Evolutionary conservation across 306 rosid species (phyloP).

Genomic region (Cotoneaster glaucophyllus): DNA sequence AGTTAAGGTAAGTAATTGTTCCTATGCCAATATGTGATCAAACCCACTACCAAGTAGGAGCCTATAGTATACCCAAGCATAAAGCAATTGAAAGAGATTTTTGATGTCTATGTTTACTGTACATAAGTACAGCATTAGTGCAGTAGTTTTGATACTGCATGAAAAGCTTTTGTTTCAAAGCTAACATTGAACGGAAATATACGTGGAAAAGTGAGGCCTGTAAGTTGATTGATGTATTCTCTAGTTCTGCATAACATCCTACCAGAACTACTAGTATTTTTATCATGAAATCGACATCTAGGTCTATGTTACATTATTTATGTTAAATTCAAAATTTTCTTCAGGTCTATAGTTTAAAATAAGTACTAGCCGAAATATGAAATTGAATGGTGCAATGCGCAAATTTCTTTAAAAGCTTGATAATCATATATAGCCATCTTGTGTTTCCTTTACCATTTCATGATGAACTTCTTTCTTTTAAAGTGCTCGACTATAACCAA

Average conservation of each 20-base stretch:
- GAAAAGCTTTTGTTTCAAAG: background rate
- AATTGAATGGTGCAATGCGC: too few relatives aligned
- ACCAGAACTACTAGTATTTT: background rate
- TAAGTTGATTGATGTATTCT: background rate
- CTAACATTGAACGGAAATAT: background rate
- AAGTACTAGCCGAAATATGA: too few relatives aligned
- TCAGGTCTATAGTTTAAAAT: too few relatives aligned
- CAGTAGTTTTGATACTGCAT: background rate
- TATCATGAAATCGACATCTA: too few relatives aligned
- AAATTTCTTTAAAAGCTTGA: too few relatives aligned
- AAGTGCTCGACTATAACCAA: too few relatives aligned
- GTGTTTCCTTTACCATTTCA: too few relatives aligned
- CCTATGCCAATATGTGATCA: background rate
- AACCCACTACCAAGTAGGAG: background rate
- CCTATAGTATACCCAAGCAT: background rate
- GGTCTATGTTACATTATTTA: too few relatives aligned
- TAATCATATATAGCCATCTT: too few relatives aligned
- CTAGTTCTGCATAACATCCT: background rate
- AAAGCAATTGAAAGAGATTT: background rate
- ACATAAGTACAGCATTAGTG: background rate
- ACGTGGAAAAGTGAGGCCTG: background rate
- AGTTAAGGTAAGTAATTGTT: conserved; percentile 62
- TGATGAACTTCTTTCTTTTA: too few relatives aligned
- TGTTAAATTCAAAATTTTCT: too few relatives aligned
- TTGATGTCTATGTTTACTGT: background rate